Evolutionary conservation across 2,329 filamentous ascomycete genomes (phyloP), one percentile per base, ranked within the genome.

Genomic region (Aureobasidium leucospermi): DNA sequence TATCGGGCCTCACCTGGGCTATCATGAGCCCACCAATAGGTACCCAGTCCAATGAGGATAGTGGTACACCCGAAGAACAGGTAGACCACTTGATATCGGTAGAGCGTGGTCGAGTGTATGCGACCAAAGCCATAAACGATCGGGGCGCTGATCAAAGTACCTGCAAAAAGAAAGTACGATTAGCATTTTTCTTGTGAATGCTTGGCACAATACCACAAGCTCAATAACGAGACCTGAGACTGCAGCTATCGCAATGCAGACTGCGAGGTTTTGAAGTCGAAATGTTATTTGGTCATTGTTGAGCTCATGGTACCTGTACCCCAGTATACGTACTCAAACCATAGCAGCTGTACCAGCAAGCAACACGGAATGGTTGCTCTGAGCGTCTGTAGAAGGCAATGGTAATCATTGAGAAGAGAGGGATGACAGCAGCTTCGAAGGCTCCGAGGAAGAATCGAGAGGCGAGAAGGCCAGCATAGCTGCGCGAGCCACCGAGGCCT

Each of bases 1-100:
- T 79, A 80, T 29, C 60, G 60, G 11, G 60, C 60, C n/a, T 61
- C 56, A 34, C 55, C 56, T n/a, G 60, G 60, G 19, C 47, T 53
- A 47, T 61, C 60, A 11, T 58, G 60, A 7, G 56, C 56, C 55
- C 55, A 58, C 60, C 60, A 61, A 41, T 59, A 61, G 7, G 56
- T 53, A 9, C 41, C 41, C 7, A 61, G n/a, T n/a, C n/a, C n/a
- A n/a, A n/a, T n/a, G n/a, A n/a, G n/a, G n/a, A n/a, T n/a, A n/a
- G n/a, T n/a, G n/a, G n/a, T n/a, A n/a, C n/a, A n/a, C 16, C 60
- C 60, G 34, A 61, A 61, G 42, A 61, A 58, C 10, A 61, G 53
- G n/a, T 58, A 61, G 28, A 61, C 48, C 15, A 53, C 53, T 42
- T 61, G 60, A 16, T 61, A 61, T 1, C 55, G 60, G 55, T 59